These are phyloP conservation scores for Prunus mira DNA, from an alignment of 306 rosid species.

Conservation along the genomic window DNA sequence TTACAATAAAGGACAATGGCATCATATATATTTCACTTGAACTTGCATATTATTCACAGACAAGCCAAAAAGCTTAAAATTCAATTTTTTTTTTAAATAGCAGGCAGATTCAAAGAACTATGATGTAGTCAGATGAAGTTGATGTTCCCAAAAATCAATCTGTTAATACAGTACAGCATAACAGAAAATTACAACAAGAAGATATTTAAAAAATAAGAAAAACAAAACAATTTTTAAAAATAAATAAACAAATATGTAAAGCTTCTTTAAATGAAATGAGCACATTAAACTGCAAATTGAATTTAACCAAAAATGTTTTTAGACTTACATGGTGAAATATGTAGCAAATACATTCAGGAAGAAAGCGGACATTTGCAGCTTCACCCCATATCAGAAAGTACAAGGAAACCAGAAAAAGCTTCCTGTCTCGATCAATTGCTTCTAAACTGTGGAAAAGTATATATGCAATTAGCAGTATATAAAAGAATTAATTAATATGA, in stretches of 20 bases:
- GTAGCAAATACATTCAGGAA: slow-evolving; percentile 95
- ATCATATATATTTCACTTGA: neutral
- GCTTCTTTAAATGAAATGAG: neutral
- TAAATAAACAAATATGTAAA: neutral
- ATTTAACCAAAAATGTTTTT: slow-evolving; percentile 1
- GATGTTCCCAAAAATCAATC: neutral
- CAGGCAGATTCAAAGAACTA: neutral
- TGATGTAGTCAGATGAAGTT: neutral
- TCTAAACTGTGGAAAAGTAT: slow-evolving; percentile 58
- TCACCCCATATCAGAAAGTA: slow-evolving; percentile 98
- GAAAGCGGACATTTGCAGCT: slow-evolving; percentile 98
- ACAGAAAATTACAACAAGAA: neutral
- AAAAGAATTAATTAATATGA: slow-evolving; percentile 19
- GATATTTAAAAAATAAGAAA: neutral
- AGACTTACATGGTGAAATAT: slow-evolving; percentile 90
- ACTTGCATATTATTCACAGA: neutral
- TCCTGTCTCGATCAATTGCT: slow-evolving; percentile 88
- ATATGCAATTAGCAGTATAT: slow-evolving; percentile 24
- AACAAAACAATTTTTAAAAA: neutral
- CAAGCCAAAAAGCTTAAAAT: neutral
- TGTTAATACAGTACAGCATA: neutral
- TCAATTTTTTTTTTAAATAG: neutral
- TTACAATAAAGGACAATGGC: neutral
- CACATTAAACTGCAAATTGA: neutral
- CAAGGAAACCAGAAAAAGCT: slow-evolving; percentile 72